phyloP scores from a whole-genome alignment of 192 early-diverging fungal genomes.

The Entomortierella chlamydospora region DNA sequence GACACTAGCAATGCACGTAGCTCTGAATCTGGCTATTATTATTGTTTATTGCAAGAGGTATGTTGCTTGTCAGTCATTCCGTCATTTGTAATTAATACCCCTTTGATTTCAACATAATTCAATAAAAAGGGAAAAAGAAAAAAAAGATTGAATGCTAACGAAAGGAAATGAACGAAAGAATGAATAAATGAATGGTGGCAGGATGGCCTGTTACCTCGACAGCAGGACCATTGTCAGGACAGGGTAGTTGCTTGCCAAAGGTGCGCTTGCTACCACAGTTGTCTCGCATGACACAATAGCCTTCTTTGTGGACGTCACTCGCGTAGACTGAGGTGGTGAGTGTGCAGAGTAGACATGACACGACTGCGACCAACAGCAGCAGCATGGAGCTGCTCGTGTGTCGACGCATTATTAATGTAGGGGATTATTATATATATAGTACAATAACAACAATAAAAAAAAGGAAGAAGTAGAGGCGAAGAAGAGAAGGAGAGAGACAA shows the following conservation, averaged over 20 bases:
- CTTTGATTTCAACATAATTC: not conserved
- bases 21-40: conserved; percentile 48
- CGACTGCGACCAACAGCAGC: conserved; percentile 1
- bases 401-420: conserved; percentile 5
- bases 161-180: not conserved
- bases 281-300: conserved; percentile 70
- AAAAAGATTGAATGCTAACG: not conserved
- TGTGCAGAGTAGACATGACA: conserved; percentile 9
- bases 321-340: conserved; percentile 16
- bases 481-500: conserved; percentile 2
- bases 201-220: conserved; percentile 36
- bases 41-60: too few relatives aligned
- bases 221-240: conserved; percentile 64
- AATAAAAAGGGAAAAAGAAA: conserved; percentile 6
- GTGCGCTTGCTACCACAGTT: conserved; percentile 62
- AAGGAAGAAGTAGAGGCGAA: not conserved
- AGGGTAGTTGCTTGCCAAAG: conserved; percentile 62
- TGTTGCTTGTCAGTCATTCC: too few relatives aligned
- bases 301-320: conserved; percentile 57
- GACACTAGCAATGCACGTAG: conserved; percentile 60
- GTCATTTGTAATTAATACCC: too few relatives aligned
- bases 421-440: not conserved
- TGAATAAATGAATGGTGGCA: not conserved
- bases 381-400: not conserved
- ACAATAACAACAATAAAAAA: not conserved